Evolutionary conservation across 2,329 filamentous ascomycete genomes (phyloP).

Genomic region (Aspergillus phoenicis): DNA sequence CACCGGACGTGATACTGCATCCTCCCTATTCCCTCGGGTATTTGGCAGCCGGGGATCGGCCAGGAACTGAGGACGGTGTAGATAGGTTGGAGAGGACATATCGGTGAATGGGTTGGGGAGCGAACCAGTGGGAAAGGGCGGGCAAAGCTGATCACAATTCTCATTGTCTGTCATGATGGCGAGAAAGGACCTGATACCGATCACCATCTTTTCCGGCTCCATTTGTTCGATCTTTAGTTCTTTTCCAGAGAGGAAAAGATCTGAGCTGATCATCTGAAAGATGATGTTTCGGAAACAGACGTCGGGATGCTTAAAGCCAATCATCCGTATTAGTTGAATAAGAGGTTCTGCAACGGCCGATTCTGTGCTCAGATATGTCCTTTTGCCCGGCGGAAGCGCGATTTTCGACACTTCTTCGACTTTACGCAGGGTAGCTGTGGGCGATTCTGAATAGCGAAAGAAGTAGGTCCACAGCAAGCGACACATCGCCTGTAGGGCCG

Average conservation of each 20-base stretch:
- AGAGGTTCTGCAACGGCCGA: slow-evolving; percentile 82
- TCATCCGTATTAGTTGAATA: slow-evolving; percentile 90
- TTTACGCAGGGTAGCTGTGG: slow-evolving; percentile 70
- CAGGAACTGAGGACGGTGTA: slow-evolving; percentile 42
- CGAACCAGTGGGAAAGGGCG: slow-evolving; percentile 77
- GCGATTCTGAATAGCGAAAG: slow-evolving; percentile 76
- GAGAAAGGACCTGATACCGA: slow-evolving; percentile 91
- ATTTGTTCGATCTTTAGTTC: slow-evolving; percentile 88
- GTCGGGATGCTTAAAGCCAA: slow-evolving; percentile 91
- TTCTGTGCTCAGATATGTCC: slow-evolving; percentile 80
- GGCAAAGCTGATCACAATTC: slow-evolving; percentile 72
- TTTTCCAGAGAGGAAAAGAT: slow-evolving; percentile 75
- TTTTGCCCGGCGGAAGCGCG: slow-evolving; percentile 77
- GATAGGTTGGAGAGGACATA: slow-evolving; percentile 37
- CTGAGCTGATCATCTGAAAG: slow-evolving; percentile 93
- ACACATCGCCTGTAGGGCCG: slow-evolving; percentile 86
- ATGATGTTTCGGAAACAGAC: slow-evolving; percentile 90
- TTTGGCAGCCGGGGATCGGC: slow-evolving; percentile 37
- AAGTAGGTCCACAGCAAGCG: slow-evolving; percentile 93
- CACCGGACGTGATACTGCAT: slow-evolving; percentile 51
- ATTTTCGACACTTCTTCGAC: slow-evolving; percentile 87
- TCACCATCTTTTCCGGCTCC: slow-evolving; percentile 95
- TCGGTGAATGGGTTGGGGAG: slow-evolving; percentile 42
- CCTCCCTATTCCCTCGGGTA: slow-evolving; percentile 33
- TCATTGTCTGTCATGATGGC: slow-evolving; percentile 92